Percentiles rank a stretch among this genome's conserved stretches.
These are phyloP conservation scores for Lojkania enalia DNA, from an alignment of 2,329 filamentous ascomycete species.

Conservation along the genomic window DNA sequence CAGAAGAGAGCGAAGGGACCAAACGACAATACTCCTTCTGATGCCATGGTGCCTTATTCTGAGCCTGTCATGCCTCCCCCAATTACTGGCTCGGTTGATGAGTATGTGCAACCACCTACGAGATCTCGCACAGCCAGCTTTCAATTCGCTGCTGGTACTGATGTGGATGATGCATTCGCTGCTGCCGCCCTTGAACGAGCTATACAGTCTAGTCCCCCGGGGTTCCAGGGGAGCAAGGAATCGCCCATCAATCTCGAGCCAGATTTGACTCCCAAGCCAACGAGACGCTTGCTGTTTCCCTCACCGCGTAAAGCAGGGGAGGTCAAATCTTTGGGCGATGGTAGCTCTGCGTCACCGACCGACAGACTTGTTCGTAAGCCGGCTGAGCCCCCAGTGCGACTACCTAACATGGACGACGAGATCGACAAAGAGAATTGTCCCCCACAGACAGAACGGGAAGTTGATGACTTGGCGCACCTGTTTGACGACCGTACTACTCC, in stretches of 20 bases:
- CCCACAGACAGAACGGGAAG: conserved; percentile 41
- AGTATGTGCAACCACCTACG: conserved; percentile 15
- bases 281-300: conserved; percentile 74
- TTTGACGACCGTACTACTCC: conserved; percentile 67
- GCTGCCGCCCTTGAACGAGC: conserved; percentile 54
- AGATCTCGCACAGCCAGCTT: conserved; percentile 15
- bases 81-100: background rate
- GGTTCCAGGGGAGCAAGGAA: conserved; percentile 52
- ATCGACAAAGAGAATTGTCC: conserved; percentile 62
- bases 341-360: conserved; percentile 14
- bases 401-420: conserved; percentile 19
- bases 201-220: conserved; percentile 64
- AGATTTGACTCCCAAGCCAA: conserved; percentile 62
- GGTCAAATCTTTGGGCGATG: conserved; percentile 64
- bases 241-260: conserved; percentile 54
- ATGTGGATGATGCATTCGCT: conserved; percentile 21
- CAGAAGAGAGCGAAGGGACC: conserved; percentile 51
- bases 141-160: conserved; percentile 7
- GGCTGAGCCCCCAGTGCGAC: conserved; percentile 27
- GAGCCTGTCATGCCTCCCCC: conserved; percentile 20
- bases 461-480: conserved; percentile 63
- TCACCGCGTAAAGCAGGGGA: conserved; percentile 70
- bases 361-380: background rate
- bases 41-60: conserved; percentile 36
- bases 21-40: conserved; percentile 50